Conservation (phyloP, 169 alveolate genomes). For the Babesia bovis region DNA sequence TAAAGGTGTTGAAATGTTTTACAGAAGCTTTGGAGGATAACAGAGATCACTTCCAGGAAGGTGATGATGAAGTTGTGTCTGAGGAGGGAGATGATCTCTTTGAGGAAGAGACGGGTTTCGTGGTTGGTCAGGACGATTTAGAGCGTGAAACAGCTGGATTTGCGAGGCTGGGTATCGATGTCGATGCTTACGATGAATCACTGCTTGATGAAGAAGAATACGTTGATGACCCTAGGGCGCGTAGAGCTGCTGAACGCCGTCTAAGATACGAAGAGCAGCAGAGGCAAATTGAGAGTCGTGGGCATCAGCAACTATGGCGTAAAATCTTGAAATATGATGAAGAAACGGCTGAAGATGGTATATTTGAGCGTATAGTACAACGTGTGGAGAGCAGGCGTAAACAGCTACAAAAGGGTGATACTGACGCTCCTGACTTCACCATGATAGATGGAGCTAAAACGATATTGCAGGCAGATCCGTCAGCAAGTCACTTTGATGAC, state of each 20-base stretch:
- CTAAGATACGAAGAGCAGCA: constrained; percentile 52
- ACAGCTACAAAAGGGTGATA: constrained; percentile 72
- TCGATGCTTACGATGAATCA: constrained; percentile 83
- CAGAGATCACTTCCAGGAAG: constrained; percentile 75
- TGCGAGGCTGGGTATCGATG: constrained; percentile 74
- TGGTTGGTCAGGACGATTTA: constrained; percentile 69
- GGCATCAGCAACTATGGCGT: constrained; percentile 72
- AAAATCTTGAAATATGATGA: constrained; percentile 68
- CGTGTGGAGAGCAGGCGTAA: constrained; percentile 81
- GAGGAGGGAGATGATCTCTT: constrained; percentile 78
- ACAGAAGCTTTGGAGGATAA: constrained; percentile 69
- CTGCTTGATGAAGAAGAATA: constrained; percentile 81
- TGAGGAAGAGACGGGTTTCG: constrained; percentile 80
- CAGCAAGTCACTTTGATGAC: constrained; percentile 79
- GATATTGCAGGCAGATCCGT: constrained; percentile 77
- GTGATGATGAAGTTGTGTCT: constrained; percentile 75
- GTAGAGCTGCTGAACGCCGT: constrained; percentile 83
- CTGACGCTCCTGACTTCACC: constrained; percentile 76
- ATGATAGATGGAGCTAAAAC: constrained; percentile 78
- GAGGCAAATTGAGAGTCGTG: constrained; percentile 61
- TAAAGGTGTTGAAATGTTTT: no score
- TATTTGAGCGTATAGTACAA: constrained; percentile 76
- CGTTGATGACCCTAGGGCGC: constrained; percentile 82
- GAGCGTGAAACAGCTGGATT: constrained; percentile 77
- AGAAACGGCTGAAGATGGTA: constrained; percentile 70